phyloP scores from a whole-genome alignment of 2,329 filamentous ascomycete genomes.

The Fusarium anguioides region DNA sequence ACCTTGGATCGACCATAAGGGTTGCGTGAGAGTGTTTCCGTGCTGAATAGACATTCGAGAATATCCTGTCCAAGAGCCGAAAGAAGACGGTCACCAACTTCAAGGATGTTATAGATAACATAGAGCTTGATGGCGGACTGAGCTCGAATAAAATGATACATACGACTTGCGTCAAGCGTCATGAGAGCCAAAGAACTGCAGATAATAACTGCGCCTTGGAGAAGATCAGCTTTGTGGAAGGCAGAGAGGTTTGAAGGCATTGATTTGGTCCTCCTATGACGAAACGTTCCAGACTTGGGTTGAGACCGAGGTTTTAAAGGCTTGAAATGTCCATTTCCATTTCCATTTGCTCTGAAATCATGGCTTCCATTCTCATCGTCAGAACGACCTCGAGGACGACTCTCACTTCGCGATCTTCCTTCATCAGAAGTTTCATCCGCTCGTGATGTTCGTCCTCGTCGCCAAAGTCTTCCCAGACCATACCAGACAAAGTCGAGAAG shows the following conservation, averaged over 20 bases:
- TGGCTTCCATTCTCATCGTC: conserved; percentile 24
- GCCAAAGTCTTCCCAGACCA: conserved; percentile 84
- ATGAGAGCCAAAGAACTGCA: conserved; percentile 87
- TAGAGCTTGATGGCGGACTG: conserved; percentile 98
- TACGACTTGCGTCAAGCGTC: conserved; percentile 92
- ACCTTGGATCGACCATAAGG: conserved; percentile 91
- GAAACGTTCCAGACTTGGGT: conserved; percentile 52
- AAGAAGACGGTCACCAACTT: conserved; percentile 89
- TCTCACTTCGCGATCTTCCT: conserved; percentile 53
- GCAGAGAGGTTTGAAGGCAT: conserved; percentile 85
- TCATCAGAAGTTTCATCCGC: conserved; percentile 53
- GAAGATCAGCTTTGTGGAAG: conserved; percentile 93
- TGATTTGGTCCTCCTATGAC: conserved; percentile 82
- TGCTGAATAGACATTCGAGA: conserved; percentile 92
- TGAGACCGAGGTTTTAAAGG: conserved; percentile 38
- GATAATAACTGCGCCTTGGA: conserved; percentile 90
- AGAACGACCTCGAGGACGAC: conserved; percentile 26
- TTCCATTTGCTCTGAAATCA: conserved; percentile 21
- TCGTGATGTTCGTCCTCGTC: conserved; percentile 60
- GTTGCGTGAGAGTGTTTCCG: conserved; percentile 89
- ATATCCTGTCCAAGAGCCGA: conserved; percentile 95
- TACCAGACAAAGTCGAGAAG: conserved; percentile 81
- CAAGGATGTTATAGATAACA: conserved; percentile 97
- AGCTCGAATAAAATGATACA: conserved; percentile 97
- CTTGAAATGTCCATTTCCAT: conserved; percentile 26